These are phyloP conservation scores for Venturia effusa DNA, from an alignment of 2,329 filamentous ascomycete genomes.

Conservation along the genomic window DNA sequence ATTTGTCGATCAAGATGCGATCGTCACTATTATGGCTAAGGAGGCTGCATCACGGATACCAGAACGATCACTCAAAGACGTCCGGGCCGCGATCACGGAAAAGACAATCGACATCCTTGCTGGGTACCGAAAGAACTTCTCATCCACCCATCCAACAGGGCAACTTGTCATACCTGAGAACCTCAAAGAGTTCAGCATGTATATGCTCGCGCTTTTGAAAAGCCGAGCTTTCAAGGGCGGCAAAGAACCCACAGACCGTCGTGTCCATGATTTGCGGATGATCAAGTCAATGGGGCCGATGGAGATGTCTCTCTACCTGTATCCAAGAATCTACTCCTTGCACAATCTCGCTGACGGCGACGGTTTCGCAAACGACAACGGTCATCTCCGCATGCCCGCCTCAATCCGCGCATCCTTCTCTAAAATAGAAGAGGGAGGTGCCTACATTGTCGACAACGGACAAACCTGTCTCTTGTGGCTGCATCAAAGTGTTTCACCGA, in stretches of 20 bases:
- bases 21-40: slow-evolving; percentile 80
- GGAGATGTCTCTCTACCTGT: slow-evolving; percentile 85
- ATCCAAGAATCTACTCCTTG: slow-evolving; percentile 83
- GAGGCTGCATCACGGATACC: slow-evolving; percentile 82
- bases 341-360: slow-evolving; percentile 83
- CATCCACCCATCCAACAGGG: slow-evolving; percentile 74
- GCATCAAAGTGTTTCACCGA: slow-evolving; percentile 83
- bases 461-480: slow-evolving; percentile 89
- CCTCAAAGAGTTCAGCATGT: slow-evolving; percentile 95
- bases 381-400: slow-evolving; percentile 75
- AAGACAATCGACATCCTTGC: slow-evolving; percentile 88
- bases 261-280: slow-evolving; percentile 85
- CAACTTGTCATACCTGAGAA: slow-evolving; percentile 93
- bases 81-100: slow-evolving; percentile 72
- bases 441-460: slow-evolving; percentile 90
- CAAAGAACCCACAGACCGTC: slow-evolving; percentile 78
- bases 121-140: slow-evolving; percentile 86
- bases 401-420: slow-evolving; percentile 74
- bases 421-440: slow-evolving; percentile 82
- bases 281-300: slow-evolving; percentile 76
- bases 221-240: slow-evolving; percentile 87
- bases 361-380: slow-evolving; percentile 86
- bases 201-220: slow-evolving; percentile 81
- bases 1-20: slow-evolving; percentile 91
- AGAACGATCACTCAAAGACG: slow-evolving; percentile 70